Evolutionary conservation across 306 rosid species (phyloP).

Genomic region (Quercus mongolica): DNA sequence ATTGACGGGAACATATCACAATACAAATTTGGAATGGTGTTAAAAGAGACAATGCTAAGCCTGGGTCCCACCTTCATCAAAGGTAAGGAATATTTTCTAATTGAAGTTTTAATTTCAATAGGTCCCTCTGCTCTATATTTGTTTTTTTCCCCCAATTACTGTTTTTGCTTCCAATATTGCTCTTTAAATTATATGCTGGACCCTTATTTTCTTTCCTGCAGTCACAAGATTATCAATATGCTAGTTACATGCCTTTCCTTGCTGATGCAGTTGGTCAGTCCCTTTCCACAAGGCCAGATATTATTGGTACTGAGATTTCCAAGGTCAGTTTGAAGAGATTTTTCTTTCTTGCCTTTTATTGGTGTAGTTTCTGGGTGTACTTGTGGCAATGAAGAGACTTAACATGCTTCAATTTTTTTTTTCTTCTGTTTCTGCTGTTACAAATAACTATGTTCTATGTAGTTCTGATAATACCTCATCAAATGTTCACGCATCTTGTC

Average conservation of each 20-base stretch:
- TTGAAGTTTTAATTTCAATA: constrained; percentile 11
- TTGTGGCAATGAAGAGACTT: constrained; percentile 4
- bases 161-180: constrained; percentile 15
- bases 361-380: constrained; percentile 10
- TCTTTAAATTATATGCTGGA: constrained; percentile 21
- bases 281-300: constrained; percentile 96
- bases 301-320: constrained; percentile 87
- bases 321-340: constrained; percentile 54
- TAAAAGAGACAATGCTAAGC: constrained; percentile 83
- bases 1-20: constrained; percentile 48
- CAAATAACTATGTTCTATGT: neutral
- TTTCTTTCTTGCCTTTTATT: neutral
- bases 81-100: constrained; percentile 51
- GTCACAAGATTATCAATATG: constrained; percentile 42
- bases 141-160: neutral
- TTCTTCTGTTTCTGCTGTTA: neutral
- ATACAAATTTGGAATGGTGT: constrained; percentile 66
- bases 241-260: constrained; percentile 61
- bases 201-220: constrained; percentile 36
- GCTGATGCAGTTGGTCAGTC: constrained; percentile 96
- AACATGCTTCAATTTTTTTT: neutral
- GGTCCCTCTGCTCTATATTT: neutral
- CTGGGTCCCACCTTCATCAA: constrained; percentile 95
- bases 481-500: neutral
- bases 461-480: neutral